A percentile compares a stretch with the other conserved stretches of the same genome.
phyloP scores from a whole-genome alignment of 306 rosid genomes.

The Rosa chinensis region DNA sequence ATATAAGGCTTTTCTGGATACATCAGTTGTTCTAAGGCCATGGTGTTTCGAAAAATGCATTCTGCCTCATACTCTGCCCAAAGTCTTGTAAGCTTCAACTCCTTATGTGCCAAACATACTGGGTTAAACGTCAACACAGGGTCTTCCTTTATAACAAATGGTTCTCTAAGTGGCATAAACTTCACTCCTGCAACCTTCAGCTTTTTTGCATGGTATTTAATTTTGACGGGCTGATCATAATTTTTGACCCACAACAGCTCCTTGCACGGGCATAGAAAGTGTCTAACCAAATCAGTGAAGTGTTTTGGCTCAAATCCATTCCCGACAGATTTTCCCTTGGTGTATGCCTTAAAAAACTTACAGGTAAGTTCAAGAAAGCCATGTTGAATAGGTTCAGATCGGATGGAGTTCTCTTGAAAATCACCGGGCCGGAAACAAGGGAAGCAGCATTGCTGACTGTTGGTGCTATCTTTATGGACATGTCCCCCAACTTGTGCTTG shows the following conservation, averaged over 20 bases:
- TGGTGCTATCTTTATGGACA: too few relatives aligned
- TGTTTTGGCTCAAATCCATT: conserved; percentile 13
- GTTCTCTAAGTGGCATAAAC: background rate
- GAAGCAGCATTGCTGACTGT: too few relatives aligned
- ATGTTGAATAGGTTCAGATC: too few relatives aligned
- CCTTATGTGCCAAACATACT: background rate
- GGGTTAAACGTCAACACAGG: too few relatives aligned
- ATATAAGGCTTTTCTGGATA: conserved; percentile 41
- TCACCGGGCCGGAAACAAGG: too few relatives aligned
- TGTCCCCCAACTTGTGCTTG: too few relatives aligned
- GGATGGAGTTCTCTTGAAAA: too few relatives aligned
- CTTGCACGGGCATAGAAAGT: conserved; percentile 25
- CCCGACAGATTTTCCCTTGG: background rate
- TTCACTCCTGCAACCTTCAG: conserved; percentile 3
- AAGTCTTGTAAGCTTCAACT: background rate
- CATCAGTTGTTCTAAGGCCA: conserved; percentile 57
- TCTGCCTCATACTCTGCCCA: background rate
- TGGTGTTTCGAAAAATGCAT: conserved; percentile 34
- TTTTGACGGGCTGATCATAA: too few relatives aligned
- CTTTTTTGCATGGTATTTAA: background rate
- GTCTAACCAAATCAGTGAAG: conserved; percentile 50
- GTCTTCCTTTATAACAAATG: background rate
- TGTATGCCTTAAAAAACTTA: background rate
- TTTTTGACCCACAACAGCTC: too few relatives aligned
- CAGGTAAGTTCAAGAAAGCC: too few relatives aligned